Percentiles rank a stretch among this genome's conserved stretches.
Conservation (phyloP, 371 early-diverging fungal genomes). For the Mucor irregularis region DNA sequence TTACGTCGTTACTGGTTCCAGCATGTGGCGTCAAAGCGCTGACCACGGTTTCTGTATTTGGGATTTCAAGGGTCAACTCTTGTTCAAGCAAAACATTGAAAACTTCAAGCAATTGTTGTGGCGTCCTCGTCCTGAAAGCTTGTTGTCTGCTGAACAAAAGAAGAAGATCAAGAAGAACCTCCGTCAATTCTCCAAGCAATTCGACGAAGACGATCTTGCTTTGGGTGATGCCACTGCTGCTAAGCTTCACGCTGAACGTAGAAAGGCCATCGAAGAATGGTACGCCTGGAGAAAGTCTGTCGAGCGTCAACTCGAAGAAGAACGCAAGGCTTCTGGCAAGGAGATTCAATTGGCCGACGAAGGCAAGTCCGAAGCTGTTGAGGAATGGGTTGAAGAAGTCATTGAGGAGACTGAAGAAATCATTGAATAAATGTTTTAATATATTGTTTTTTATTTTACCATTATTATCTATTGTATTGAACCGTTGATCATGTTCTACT, state of each 20-base stretch:
- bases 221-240: slow-evolving; percentile 69
- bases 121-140: slow-evolving; percentile 92
- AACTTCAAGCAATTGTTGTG: slow-evolving; percentile 92
- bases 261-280: slow-evolving; percentile 80
- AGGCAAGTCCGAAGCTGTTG: slow-evolving; percentile 66
- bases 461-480: background rate
- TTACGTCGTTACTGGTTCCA: slow-evolving; percentile 85
- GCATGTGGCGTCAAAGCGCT: slow-evolving; percentile 77
- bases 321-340: slow-evolving; percentile 64
- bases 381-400: slow-evolving; percentile 85
- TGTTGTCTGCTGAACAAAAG: slow-evolving; percentile 82
- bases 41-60: slow-evolving; percentile 93
- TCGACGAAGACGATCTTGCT: slow-evolving; percentile 88
- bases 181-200: slow-evolving; percentile 81
- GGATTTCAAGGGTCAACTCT: slow-evolving; percentile 87
- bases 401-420: slow-evolving; percentile 55
- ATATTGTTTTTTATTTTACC: background rate
- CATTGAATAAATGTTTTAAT: slow-evolving; percentile 21
- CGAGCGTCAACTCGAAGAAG: slow-evolving; percentile 59
- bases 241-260: slow-evolving; percentile 72
- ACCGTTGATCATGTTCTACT: too few species aligned
- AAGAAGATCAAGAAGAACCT: slow-evolving; percentile 89
- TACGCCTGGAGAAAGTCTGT: slow-evolving; percentile 72
- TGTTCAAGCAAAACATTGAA: slow-evolving; percentile 76
- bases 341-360: slow-evolving; percentile 54